These are phyloP conservation scores for Beauveria brongniartii DNA, from an alignment of 2,329 filamentous ascomycete genomes.

Conservation along the genomic window DNA sequence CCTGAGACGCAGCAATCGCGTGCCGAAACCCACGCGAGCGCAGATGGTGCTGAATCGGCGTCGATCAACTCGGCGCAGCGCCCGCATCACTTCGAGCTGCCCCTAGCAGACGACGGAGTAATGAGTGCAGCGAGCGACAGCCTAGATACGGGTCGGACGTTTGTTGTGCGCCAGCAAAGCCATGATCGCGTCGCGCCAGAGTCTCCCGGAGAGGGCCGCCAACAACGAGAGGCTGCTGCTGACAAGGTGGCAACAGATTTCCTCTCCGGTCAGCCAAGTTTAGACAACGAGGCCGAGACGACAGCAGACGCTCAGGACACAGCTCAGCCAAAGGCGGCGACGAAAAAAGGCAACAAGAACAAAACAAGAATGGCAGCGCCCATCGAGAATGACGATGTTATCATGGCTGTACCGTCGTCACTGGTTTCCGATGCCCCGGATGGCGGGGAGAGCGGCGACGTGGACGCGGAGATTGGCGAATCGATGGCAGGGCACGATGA, in stretches of 20 bases:
- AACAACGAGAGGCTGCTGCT: conserved; percentile 12
- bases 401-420: neutral
- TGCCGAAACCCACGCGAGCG: conserved; percentile 15
- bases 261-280: conserved; percentile 2
- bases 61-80: conserved; percentile 23
- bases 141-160: conserved; percentile 12
- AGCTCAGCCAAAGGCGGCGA: neutral
- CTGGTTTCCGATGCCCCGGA: conserved; percentile 16
- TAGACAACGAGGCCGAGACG: neutral
- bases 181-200: neutral
- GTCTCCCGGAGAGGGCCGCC: conserved; percentile 4
- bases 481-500: neutral
- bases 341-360: neutral
- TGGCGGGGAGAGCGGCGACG: conserved; percentile 22
- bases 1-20: conserved; percentile 23
- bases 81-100: conserved; percentile 16
- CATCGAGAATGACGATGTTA: neutral
- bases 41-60: conserved; percentile 16
- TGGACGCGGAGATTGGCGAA: conserved; percentile 19
- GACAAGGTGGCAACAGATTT: conserved; percentile 14
- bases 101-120: conserved; percentile 16
- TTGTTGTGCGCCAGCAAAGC: neutral
- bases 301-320: neutral
- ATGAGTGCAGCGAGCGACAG: conserved; percentile 18
- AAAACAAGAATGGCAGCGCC: neutral